Evolutionary conservation across 2,329 filamentous ascomycete species (phyloP).

Genomic region (Tympanopsis confertula): DNA sequence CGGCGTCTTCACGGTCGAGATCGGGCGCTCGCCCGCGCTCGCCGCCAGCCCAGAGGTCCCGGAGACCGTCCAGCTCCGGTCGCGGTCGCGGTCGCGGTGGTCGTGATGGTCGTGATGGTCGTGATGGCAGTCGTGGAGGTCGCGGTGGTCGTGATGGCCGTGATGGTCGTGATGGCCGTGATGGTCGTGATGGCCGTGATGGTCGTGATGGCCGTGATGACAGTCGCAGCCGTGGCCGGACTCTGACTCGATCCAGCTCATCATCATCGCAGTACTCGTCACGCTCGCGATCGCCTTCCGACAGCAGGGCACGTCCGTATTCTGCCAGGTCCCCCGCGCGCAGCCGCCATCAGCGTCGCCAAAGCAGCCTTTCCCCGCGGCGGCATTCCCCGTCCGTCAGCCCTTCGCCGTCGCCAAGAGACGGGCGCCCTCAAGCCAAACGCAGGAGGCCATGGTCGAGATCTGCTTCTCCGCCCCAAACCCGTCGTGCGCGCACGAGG

Average conservation of each 20-base stretch:
- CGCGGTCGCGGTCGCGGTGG: background rate
- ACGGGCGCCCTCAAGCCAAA: background rate
- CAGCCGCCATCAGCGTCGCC: background rate
- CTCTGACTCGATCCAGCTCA: background rate
- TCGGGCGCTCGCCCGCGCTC: conserved; percentile 36
- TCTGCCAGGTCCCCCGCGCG: background rate
- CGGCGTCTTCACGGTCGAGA: conserved; percentile 40
- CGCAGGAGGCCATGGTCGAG: too few species aligned
- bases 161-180: too few species aligned
- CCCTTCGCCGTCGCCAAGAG: too few species aligned
- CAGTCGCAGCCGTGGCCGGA: background rate
- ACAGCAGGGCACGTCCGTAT: background rate
- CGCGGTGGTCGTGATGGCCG: background rate
- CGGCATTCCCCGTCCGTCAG: background rate
- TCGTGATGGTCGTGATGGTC: background rate
- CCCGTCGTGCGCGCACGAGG: background rate
- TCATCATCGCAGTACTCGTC: background rate
- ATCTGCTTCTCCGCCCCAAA: background rate
- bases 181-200: background rate
- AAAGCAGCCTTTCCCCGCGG: background rate
- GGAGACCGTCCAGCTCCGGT: background rate
- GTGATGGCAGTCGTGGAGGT: background rate
- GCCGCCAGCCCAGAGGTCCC: background rate
- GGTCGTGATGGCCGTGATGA: background rate
- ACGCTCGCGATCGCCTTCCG: background rate